Evolutionary conservation across 306 rosid species (phyloP), one percentile per base, ranked within the genome.

Genomic region (Erythrophleum fordii): DNA sequence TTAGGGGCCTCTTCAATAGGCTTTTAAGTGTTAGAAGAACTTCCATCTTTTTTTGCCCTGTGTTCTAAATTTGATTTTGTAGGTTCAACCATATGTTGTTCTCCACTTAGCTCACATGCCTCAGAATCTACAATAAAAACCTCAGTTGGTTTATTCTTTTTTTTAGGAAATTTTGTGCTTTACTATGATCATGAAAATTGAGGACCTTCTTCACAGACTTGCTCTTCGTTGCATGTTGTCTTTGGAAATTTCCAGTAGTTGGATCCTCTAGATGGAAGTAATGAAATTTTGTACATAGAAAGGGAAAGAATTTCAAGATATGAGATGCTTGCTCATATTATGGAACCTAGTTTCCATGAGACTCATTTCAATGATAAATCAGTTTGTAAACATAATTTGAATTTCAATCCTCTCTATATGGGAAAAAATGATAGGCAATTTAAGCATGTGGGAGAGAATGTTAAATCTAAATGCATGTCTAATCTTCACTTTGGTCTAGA

Each of bases 381-480:
- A n/a, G 81, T 77, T 45, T 79, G 10, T 48, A 75, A 80, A 78
- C 82, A 81, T 76, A 82, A 79, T 82, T 79, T 84, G 69, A 64
- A 79, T 80, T n/a, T 12, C 48, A 80, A 58, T 62, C 39, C 72
- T 69, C 18, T 65, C 18, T 81, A 71, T 83, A 87, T 73, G 77
- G 66, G 72, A 83, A 87, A 65, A 72, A 74, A 48, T 69, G 84
- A 77, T n/a, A 29, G 61, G 83, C 86, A 72, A 51, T 26, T 77
- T 64, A 81, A 61, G 85, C 89, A 84, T 73, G 77, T 68, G 12
- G 82, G 83, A 79, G 89, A 78, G 18, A 83, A 82, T 78, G 77
- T 84, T 72, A 86, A 87, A 73, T 81, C 82, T 80, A 87, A 85
- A 79, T 29, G 94, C 85, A 86, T 56, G 89, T 75, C n/a, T 73